phyloP scores from a whole-genome alignment of 139 green algal genomes.

The Coelastrella sp. region DNA sequence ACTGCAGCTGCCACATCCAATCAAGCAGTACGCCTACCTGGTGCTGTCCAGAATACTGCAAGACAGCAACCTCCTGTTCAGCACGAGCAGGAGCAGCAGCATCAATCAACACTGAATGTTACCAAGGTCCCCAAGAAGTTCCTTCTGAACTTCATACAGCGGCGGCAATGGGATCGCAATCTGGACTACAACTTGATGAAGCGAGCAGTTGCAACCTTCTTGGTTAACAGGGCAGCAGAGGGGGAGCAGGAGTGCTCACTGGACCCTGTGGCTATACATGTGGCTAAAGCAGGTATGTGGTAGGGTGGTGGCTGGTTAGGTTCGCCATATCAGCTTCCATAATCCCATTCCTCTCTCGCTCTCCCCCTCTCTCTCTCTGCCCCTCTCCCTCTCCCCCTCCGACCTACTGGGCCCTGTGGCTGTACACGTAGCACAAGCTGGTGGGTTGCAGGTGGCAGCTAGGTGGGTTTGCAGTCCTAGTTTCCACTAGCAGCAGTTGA shows the following conservation, averaged over 20 bases:
- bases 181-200: conserved; percentile 16
- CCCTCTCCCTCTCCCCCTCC: no score
- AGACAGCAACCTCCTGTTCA: neutral
- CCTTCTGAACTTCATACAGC: conserved; percentile 1
- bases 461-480: no score
- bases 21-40: no score
- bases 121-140: neutral
- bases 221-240: conserved; percentile 17
- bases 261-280: neutral
- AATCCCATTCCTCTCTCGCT: no score
- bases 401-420: no score
- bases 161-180: neutral
- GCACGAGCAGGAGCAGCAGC: neutral
- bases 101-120: neutral
- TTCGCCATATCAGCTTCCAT: neutral
- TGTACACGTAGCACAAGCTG: no score
- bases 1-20: no score
- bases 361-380: neutral
- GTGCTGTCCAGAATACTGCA: neutral
- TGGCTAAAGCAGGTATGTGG: neutral
- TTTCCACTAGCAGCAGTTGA: no score
- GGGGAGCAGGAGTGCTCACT: neutral
- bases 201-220: neutral
- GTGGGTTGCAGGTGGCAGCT: no score
- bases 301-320: neutral